phyloP scores from a whole-genome alignment of 306 rosid species.

The Spatholobus suberectus region DNA sequence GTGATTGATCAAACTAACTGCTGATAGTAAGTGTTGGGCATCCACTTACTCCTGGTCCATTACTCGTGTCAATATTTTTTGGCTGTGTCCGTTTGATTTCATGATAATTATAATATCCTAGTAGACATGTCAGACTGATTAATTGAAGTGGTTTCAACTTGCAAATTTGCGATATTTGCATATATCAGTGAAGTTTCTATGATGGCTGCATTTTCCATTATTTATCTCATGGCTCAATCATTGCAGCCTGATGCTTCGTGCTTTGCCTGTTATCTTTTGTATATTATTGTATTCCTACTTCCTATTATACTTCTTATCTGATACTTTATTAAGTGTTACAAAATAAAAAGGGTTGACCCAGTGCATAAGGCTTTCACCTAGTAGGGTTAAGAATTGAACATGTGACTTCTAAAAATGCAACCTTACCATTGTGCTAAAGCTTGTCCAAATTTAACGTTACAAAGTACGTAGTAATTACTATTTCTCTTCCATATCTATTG shows the following conservation, averaged over 20 bases:
- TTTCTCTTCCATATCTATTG: too few species aligned
- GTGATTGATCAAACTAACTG: constrained; percentile 36
- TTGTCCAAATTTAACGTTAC: too few species aligned
- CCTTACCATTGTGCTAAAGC: background rate
- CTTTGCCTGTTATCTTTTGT: background rate
- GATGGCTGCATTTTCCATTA: background rate
- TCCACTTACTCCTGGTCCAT: background rate
- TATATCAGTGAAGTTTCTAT: constrained; percentile 5
- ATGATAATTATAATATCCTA: background rate
- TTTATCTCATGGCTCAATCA: background rate
- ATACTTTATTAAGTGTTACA: background rate
- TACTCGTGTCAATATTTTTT: constrained; percentile 18
- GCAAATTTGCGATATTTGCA: constrained; percentile 2
- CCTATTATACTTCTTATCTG: background rate
- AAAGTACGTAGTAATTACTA: too few species aligned
- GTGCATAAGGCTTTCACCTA: background rate
- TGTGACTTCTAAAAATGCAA: background rate
- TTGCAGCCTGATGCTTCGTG: background rate
- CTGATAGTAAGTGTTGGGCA: constrained; percentile 24
- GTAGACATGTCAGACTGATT: constrained; percentile 7
- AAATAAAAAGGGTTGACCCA: background rate
- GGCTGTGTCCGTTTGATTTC: background rate
- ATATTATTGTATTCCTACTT: background rate
- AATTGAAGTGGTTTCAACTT: constrained; percentile 1
- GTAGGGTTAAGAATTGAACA: background rate